Evolutionary conservation across 1,284 basidiomycete species (phyloP).

Genomic region (Neolentinus lepideus): DNA sequence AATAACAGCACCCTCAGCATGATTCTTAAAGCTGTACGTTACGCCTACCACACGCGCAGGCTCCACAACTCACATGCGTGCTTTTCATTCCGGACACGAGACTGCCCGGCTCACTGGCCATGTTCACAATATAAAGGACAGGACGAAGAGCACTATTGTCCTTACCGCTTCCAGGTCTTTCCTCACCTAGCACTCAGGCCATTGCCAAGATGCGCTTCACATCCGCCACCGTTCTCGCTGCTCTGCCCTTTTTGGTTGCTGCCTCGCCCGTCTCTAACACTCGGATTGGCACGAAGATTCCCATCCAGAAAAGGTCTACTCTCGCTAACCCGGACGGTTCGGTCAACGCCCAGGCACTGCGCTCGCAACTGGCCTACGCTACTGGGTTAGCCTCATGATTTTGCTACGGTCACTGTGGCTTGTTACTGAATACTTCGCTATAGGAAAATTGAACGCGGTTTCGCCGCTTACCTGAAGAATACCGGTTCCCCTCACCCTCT

Average conservation of each 20-base stretch:
- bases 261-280: conserved; percentile 2
- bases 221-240: conserved; percentile 8
- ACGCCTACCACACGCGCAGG: neutral
- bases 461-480: conserved; percentile 7
- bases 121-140: neutral
- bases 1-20: neutral
- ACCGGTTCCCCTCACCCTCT: conserved; percentile 7
- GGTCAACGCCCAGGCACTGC: conserved; percentile 10
- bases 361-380: conserved; percentile 6
- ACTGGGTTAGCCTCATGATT: conserved; percentile 10
- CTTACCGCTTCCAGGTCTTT: neutral
- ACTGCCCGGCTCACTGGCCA: neutral
- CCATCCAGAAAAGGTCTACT: conserved; percentile 11
- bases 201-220: conserved; percentile 13
- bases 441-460: conserved; percentile 7
- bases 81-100: neutral
- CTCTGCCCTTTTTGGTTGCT: conserved; percentile 9
- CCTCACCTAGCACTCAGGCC: neutral
- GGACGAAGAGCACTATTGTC: neutral
- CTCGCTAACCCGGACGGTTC: conserved; percentile 9
- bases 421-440: neutral
- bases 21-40: neutral
- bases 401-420: neutral
- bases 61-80: neutral
- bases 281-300: conserved; percentile 3